Evolutionary conservation across 768 basidiomycete genomes (phyloP).

Genomic region (Astraeus odoratus): DNA sequence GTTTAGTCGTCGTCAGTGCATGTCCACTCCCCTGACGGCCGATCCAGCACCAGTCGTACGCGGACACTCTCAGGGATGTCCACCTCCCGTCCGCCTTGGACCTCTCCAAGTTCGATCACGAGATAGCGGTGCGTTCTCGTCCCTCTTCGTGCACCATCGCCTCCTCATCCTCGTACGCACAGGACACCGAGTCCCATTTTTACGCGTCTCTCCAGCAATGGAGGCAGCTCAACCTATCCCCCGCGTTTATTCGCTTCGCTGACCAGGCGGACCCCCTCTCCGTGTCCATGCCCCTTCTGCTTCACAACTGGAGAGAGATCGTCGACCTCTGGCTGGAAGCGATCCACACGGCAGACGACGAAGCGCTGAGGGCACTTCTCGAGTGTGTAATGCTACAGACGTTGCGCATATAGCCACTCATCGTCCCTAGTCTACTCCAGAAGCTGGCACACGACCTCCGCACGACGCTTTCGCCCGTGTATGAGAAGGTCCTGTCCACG

Average conservation of each 20-base stretch:
- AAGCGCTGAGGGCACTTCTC: slow-evolving; percentile 64
- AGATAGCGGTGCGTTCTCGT: slow-evolving; percentile 39
- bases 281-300: slow-evolving; percentile 70
- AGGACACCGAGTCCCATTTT: slow-evolving; percentile 81
- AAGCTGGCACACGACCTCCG: slow-evolving; percentile 76
- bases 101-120: slow-evolving; percentile 49
- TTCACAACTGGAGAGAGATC: slow-evolving; percentile 74
- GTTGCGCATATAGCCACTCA: slow-evolving; percentile 9
- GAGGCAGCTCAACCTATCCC: slow-evolving; percentile 74
- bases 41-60: slow-evolving; percentile 66
- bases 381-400: slow-evolving; percentile 45
- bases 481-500: slow-evolving; percentile 44
- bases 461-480: slow-evolving; percentile 62
- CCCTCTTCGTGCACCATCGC: not conserved
- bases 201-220: slow-evolving; percentile 66
- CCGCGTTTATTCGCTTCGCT: slow-evolving; percentile 67
- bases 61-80: slow-evolving; percentile 57
- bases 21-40: not conserved
- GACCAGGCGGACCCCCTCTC: slow-evolving; percentile 53
- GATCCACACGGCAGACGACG: slow-evolving; percentile 56
- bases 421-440: slow-evolving; percentile 54
- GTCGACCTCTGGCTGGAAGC: slow-evolving; percentile 57
- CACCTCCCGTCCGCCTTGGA: slow-evolving; percentile 64
- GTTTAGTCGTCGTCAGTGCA: not conserved
- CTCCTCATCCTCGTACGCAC: slow-evolving; percentile 1